phyloP scores from a whole-genome alignment of 805 yeast species.

The Wickerhamiella nectarea region DNA sequence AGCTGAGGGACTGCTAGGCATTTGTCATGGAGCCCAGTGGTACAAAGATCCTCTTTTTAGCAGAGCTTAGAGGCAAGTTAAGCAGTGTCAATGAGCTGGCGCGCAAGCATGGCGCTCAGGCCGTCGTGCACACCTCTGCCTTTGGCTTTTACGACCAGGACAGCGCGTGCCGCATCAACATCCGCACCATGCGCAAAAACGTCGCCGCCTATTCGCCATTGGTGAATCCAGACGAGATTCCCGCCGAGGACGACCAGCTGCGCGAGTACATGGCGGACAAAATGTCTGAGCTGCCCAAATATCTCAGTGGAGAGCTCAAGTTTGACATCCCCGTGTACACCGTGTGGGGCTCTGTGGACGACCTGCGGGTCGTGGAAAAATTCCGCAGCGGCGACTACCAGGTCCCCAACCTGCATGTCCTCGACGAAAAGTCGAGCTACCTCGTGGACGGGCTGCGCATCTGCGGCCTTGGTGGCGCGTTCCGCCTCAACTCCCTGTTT shows the following conservation, averaged over 20 bases:
- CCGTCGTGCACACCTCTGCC: slow-evolving; percentile 60
- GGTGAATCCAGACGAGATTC: slow-evolving; percentile 35
- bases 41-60: slow-evolving; percentile 34
- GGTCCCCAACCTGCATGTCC: slow-evolving; percentile 44
- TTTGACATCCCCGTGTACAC: slow-evolving; percentile 57
- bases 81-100: slow-evolving; percentile 39
- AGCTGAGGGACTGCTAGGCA: too few species aligned
- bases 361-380: slow-evolving; percentile 49
- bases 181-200: slow-evolving; percentile 40
- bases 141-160: slow-evolving; percentile 61
- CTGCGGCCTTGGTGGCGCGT: slow-evolving; percentile 60
- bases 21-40: slow-evolving; percentile 17
- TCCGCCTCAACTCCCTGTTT: slow-evolving; percentile 52
- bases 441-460: slow-evolving; percentile 39
- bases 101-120: slow-evolving; percentile 32
- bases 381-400: slow-evolving; percentile 40
- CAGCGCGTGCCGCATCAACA: slow-evolving; percentile 41
- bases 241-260: slow-evolving; percentile 37
- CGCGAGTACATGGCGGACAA: slow-evolving; percentile 26
- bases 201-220: slow-evolving; percentile 55
- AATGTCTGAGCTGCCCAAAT: slow-evolving; percentile 41
- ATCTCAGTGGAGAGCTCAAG: slow-evolving; percentile 31
- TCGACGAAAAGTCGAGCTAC: slow-evolving; percentile 44
- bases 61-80: slow-evolving; percentile 44
- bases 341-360: slow-evolving; percentile 66